Evolutionary conservation across 805 yeast genomes (phyloP), one percentile per base, ranked within the genome.

Genomic region (Torulaspora indica): DNA sequence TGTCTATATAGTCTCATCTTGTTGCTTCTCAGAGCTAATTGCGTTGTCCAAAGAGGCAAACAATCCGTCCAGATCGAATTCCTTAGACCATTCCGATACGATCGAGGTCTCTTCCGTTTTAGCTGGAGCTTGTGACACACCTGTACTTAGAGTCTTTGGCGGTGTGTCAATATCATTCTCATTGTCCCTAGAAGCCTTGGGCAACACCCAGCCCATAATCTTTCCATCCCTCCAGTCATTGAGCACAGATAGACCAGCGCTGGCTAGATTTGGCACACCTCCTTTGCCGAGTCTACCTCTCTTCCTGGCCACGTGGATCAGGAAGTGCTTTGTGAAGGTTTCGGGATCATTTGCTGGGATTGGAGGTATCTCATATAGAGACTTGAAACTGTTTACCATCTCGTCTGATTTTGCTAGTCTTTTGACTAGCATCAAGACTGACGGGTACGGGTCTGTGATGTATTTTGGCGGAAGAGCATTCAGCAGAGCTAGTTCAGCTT

Each of bases 161-260:
- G 54, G 52, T 24, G 57, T 53, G 15, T 57, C 45, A 15, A 57
- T 49, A 42, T 41, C 48, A 36, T 53, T 51, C 15, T 55, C 58
- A 12, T 55, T 48, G 17, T 64, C 68, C 54, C 75, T 74, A 9
- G 80, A 72, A 27, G 74, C 71, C 35, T 70, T 82, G 40, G 96
- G 95, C 56, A 81, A 68, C 2, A 86, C 79, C 96, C 96, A 93
- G 38, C 97, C 95, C 43, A 82, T 68, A 57, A 93, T 80, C 63
- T 93, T 79, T 47, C 98, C 98, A 66, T 90, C 97, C 69, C 96
- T 81, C 98, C 98, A 93, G 68, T 93, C 98, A 57, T 78, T 87
- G 60, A 93, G 73, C 9, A 93, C 83, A 29, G 85, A 74, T 57
- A 77, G 64, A 29, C 95, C 96, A 7, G 98, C 95, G 52, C 90